Evolutionary conservation across 257 asterid species (phyloP).

Genomic region (Nyctanthes arbortristis): DNA sequence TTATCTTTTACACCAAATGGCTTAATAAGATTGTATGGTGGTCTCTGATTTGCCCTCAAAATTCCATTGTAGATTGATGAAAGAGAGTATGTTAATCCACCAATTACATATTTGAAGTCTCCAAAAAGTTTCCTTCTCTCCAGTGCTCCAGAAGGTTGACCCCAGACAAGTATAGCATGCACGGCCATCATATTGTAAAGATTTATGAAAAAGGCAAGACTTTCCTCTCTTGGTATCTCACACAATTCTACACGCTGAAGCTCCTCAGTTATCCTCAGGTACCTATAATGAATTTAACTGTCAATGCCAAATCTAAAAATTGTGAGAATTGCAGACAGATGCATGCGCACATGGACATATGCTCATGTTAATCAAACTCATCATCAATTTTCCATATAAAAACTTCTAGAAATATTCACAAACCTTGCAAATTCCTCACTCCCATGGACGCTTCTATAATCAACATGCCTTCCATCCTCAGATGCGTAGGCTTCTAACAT

Average conservation of each 20-base stretch:
- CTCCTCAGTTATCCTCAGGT: constrained; percentile 79
- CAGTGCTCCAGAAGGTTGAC: constrained; percentile 72
- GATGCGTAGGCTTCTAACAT: constrained; percentile 84
- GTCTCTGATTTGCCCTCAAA: constrained; percentile 90
- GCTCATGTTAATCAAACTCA: not conserved
- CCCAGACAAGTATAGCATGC: constrained; percentile 72
- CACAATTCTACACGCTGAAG: constrained; percentile 80
- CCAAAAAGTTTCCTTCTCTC: constrained; percentile 77
- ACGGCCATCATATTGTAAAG: constrained; percentile 75
- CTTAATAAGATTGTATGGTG: constrained; percentile 74
- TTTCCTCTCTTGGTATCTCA: constrained; percentile 79
- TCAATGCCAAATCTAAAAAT: constrained; percentile 3
- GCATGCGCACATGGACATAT: not conserved
- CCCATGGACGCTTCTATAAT: constrained; percentile 82
- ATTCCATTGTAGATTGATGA: constrained; percentile 80
- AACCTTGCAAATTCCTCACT: constrained; percentile 97
- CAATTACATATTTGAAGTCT: constrained; percentile 88
- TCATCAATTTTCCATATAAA: not conserved
- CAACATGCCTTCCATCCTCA: constrained; percentile 71
- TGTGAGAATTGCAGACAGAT: constrained; percentile 2
- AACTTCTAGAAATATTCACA: constrained; percentile 3
- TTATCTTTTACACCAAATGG: constrained; percentile 72
- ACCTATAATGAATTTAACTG: constrained; percentile 41
- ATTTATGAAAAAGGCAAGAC: constrained; percentile 80
- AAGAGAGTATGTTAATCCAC: constrained; percentile 84